Evolutionary conservation across 2,329 filamentous ascomycete genomes (phyloP), one percentile per base, ranked within the genome.

Genomic region (Sporothrix humicola): DNA sequence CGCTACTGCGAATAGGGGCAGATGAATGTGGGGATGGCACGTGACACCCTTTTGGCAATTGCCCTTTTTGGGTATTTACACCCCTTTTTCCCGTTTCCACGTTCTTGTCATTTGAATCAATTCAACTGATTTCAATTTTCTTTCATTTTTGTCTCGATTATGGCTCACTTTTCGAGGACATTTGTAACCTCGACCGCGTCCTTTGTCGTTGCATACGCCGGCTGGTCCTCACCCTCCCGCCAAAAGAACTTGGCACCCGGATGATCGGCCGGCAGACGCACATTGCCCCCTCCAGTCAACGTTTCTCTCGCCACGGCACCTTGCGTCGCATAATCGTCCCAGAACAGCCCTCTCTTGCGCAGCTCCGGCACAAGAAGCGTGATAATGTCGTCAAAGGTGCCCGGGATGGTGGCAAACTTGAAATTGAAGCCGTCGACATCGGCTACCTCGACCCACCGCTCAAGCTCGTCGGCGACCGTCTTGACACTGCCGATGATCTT

Each of bases 341-440:
- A 89, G 77, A 90, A 89, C 3, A 90, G 77, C 0, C 89, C 89
- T 13, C 91, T 82, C 20, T 82, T 80, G 61, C 84, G 84, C 31
- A 93, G 80, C 75, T 92, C 91, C 0, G 91, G 90, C 0, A 93
- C 77, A 3, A 93, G 79, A 7, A 91, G 81, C 10, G 91, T 87
- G 46, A 91, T 87, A 0, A 93, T 86, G 75, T 93, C 91, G 72
- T 90, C 86, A 79, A 92, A 93, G 0, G 72, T 69, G 88, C 89
- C 52, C 86, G 85, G 0, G 90, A 91, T 69, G 6, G 73, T 37
- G 9, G 50, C 74, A n/a, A 74, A 73, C 8, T 79, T 90, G 79
- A 93, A 86, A 78, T 94, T 94, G 81, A 94, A 94, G 0, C 91
- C 91, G 78, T 93, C 91, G 0, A 93, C 87, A 76, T 92, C 91